Conservation (phyloP, 805 yeast genomes). For the Candida silvatica region DNA sequence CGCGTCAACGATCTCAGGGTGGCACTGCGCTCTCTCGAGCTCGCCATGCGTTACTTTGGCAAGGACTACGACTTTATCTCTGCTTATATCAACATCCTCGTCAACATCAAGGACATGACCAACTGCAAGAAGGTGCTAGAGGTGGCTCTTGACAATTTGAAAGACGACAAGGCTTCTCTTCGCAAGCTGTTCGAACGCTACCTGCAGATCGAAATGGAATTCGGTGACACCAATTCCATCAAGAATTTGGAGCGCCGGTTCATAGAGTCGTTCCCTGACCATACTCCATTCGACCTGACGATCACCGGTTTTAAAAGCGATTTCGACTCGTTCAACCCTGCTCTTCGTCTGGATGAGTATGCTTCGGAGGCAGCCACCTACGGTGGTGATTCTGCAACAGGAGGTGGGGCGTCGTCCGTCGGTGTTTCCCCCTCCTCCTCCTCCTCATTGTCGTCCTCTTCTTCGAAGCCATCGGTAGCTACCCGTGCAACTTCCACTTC, state of each 20-base stretch:
- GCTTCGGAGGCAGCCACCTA: conserved; percentile 4
- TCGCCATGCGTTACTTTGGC: conserved; percentile 54
- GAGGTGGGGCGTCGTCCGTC: no score
- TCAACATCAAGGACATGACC: conserved; percentile 55
- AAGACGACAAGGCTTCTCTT: conserved; percentile 29
- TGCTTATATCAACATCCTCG: conserved; percentile 65
- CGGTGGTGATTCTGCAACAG: conserved; percentile 6
- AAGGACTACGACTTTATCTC: conserved; percentile 53
- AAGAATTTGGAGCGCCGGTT: conserved; percentile 59
- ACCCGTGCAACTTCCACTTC: neutral
- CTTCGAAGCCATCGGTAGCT: no score
- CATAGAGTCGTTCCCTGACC: conserved; percentile 56
- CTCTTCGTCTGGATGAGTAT: conserved; percentile 26
- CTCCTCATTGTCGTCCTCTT: no score
- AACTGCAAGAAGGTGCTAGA: conserved; percentile 80
- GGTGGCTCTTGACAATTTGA: conserved; percentile 52
- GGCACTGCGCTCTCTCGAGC: conserved; percentile 68
- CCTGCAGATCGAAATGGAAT: conserved; percentile 58
- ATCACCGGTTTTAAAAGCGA: conserved; percentile 13
- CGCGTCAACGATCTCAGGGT: conserved; percentile 57
- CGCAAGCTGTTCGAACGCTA: conserved; percentile 47
- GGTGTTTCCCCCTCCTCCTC: no score
- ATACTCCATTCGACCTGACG: conserved; percentile 25
- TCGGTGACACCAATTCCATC: conserved; percentile 64
- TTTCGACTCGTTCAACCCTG: conserved; percentile 20